Percentiles rank a stretch among this genome's conserved stretches.
These are phyloP conservation scores for Hansenula lynferdii DNA, from an alignment of 1,139 yeast genomes.

Conservation along the genomic window DNA sequence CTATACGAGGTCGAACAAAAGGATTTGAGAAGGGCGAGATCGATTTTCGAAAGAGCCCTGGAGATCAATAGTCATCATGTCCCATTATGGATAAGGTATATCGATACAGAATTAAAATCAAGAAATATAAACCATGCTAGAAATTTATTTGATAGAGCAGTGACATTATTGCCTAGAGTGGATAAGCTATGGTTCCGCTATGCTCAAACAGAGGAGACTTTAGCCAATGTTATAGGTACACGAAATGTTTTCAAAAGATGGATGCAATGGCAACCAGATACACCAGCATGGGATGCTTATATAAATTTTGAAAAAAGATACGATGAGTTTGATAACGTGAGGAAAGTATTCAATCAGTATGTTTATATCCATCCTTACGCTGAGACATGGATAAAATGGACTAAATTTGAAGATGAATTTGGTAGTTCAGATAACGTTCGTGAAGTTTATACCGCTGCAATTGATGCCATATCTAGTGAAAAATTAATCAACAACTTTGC, in stretches of 20 bases:
- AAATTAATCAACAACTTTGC: conserved; percentile 53
- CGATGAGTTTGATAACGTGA: conserved; percentile 48
- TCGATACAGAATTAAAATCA: conserved; percentile 69
- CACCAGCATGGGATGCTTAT: conserved; percentile 71
- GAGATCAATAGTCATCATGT: conserved; percentile 71
- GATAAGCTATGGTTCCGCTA: conserved; percentile 87
- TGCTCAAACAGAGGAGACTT: conserved; percentile 76
- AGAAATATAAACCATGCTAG: conserved; percentile 86
- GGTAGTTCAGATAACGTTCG: conserved; percentile 48
- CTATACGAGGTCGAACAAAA: conserved; percentile 80
- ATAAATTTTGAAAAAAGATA: conserved; percentile 64
- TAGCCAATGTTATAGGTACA: conserved; percentile 60
- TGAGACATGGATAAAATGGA: conserved; percentile 65
- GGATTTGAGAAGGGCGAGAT: conserved; percentile 75
- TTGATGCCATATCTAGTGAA: conserved; percentile 48
- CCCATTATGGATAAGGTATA: conserved; percentile 83
- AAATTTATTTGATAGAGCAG: conserved; percentile 76
- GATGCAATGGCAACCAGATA: conserved; percentile 64
- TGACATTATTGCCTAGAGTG: conserved; percentile 66
- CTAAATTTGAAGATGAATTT: conserved; percentile 50
- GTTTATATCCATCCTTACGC: conserved; percentile 48
- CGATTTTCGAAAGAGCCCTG: conserved; percentile 84
- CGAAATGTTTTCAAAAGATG: conserved; percentile 72
- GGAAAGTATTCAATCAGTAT: conserved; percentile 54
- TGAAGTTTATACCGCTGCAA: conserved; percentile 62